Conservation (phyloP, 2,329 filamentous ascomycete genomes). For the Emergomyces pasteurianus region DNA sequence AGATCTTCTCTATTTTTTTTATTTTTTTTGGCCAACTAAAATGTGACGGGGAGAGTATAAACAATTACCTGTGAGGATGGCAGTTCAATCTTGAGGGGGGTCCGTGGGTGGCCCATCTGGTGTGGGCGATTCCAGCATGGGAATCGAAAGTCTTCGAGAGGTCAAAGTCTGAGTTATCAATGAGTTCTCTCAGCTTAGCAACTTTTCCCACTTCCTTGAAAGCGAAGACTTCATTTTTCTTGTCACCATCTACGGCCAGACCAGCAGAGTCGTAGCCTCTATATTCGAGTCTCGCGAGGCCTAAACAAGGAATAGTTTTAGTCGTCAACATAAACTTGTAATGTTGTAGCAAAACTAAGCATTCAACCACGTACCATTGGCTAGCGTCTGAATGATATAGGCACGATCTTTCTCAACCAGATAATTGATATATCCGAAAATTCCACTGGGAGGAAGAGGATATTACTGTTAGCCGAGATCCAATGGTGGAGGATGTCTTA, state of each 20-base stretch:
- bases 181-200: slow-evolving; percentile 86
- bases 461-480: neutral
- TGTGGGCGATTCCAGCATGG: slow-evolving; percentile 97
- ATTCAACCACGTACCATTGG: slow-evolving; percentile 61
- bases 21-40: neutral
- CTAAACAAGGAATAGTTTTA: slow-evolving; percentile 35
- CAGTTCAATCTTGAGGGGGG: slow-evolving; percentile 89
- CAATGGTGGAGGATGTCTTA: neutral
- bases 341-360: neutral
- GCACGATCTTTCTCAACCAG: slow-evolving; percentile 97
- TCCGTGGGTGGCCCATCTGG: slow-evolving; percentile 96
- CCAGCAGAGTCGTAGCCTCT: slow-evolving; percentile 97
- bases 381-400: slow-evolving; percentile 88
- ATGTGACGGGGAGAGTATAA: neutral
- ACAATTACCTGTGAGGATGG: slow-evolving; percentile 91
- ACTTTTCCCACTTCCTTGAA: slow-evolving; percentile 99
- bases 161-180: slow-evolving; percentile 72
- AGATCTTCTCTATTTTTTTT: no score
- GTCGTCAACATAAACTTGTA: neutral
- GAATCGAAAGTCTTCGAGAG: slow-evolving; percentile 91
- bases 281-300: slow-evolving; percentile 92
- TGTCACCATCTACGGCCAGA: slow-evolving; percentile 91
- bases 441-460: slow-evolving; percentile 50
- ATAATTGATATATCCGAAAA: slow-evolving; percentile 99
- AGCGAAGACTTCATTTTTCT: slow-evolving; percentile 93